A percentile compares a stretch with the other conserved stretches of the same genome.
These are phyloP conservation scores for Metarhizium album DNA, from an alignment of 2,329 filamentous ascomycete species.

Conservation along the genomic window DNA sequence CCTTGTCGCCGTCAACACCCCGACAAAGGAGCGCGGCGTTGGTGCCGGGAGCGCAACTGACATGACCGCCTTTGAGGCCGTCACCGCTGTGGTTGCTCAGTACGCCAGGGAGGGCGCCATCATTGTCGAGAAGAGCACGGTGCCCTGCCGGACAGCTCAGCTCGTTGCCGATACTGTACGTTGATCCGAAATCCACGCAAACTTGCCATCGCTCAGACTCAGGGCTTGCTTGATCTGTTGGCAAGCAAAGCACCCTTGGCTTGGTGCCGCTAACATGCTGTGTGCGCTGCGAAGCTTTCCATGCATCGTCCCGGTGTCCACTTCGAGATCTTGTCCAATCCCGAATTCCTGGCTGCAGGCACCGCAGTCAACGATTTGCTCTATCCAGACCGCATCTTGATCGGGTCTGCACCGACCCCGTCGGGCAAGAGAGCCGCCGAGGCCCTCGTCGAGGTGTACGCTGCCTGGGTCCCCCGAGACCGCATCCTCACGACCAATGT, in stretches of 20 bases:
- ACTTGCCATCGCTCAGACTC: neutral
- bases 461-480: conserved; percentile 55
- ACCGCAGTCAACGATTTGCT: conserved; percentile 64
- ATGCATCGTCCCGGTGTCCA: conserved; percentile 50
- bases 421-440: conserved; percentile 52
- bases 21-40: conserved; percentile 59
- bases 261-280: neutral
- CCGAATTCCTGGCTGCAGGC: conserved; percentile 71
- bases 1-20: conserved; percentile 69
- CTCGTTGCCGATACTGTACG: conserved; percentile 57
- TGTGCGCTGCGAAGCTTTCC: conserved; percentile 37
- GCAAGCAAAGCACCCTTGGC: neutral
- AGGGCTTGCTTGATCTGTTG: too few species aligned
- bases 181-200: neutral
- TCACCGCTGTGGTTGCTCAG: conserved; percentile 55
- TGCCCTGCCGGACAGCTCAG: conserved; percentile 64
- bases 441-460: conserved; percentile 55
- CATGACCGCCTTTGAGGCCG: conserved; percentile 61
- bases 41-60: conserved; percentile 64
- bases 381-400: conserved; percentile 61
- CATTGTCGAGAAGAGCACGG: conserved; percentile 73
- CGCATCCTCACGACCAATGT: conserved; percentile 63
- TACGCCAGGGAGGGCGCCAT: conserved; percentile 57
- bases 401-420: conserved; percentile 54
- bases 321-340: conserved; percentile 72